These are phyloP conservation scores for Kluyveromyces sp. DNA, from an alignment of 1,139 yeast species.

Conservation along the genomic window DNA sequence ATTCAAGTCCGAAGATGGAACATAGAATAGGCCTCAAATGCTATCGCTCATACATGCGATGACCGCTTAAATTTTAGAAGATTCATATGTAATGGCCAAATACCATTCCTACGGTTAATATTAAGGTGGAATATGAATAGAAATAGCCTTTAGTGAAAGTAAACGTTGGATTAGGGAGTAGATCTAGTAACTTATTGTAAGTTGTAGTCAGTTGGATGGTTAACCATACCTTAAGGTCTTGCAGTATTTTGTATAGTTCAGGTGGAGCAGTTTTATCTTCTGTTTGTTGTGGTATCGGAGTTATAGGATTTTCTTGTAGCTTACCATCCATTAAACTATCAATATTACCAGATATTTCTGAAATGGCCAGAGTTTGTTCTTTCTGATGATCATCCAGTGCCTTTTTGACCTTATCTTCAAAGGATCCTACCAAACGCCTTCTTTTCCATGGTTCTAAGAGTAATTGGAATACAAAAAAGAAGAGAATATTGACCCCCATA, in stretches of 20 bases:
- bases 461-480: conserved; percentile 76
- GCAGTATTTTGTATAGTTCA: not conserved
- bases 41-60: too few species aligned
- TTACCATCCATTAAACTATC: conserved; percentile 1
- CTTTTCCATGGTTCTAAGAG: conserved; percentile 95
- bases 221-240: not conserved
- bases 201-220: not conserved
- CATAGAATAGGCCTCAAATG: too few species aligned
- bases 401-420: conserved; percentile 67
- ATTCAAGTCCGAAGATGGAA: not conserved
- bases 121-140: conserved; percentile 11
- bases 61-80: too few species aligned
- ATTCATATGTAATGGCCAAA: not conserved
- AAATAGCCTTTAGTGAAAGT: conserved; percentile 11
- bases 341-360: conserved; percentile 7
- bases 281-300: not conserved
- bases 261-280: not conserved
- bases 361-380: conserved; percentile 22
- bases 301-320: not conserved
- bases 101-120: conserved; percentile 4
- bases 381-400: conserved; percentile 38
- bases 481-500: conserved; percentile 76
- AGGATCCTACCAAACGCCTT: conserved; percentile 65
- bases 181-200: not conserved
- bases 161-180: conserved; percentile 8